Percentiles rank a stretch among this genome's conserved stretches.
Evolutionary conservation across 2,329 filamentous ascomycete genomes (phyloP).

Genomic region (Ceratocystis cubensis): DNA sequence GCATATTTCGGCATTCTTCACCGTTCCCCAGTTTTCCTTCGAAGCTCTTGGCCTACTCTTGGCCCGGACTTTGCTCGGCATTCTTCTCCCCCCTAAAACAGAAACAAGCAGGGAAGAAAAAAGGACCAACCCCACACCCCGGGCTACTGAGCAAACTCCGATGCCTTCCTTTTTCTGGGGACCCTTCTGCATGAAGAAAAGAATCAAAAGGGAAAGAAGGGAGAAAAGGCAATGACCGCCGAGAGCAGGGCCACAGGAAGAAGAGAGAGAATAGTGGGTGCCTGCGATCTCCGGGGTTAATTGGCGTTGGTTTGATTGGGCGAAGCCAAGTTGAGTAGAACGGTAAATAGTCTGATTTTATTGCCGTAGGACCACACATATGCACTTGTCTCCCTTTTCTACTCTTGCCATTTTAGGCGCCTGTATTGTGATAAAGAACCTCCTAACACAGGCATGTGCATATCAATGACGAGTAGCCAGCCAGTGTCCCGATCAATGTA

Average conservation of each 20-base stretch:
- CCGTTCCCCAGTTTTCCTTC: background rate
- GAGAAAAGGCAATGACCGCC: background rate
- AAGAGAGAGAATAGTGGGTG: no score
- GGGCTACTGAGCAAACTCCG: background rate
- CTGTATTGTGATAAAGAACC: no score
- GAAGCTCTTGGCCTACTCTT: background rate
- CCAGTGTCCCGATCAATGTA: no score
- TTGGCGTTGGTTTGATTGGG: no score
- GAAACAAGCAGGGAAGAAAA: background rate
- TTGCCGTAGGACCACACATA: background rate
- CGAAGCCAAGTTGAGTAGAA: no score
- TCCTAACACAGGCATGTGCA: no score
- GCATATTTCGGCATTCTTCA: background rate
- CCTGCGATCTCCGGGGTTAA: no score
- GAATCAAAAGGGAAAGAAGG: background rate
- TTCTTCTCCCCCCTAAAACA: background rate
- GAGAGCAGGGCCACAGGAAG: no score
- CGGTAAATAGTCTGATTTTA: background rate
- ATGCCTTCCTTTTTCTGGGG: conserved; percentile 10
- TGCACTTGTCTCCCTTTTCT: no score
- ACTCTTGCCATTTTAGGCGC: no score
- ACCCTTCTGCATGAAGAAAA: background rate
- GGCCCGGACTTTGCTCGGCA: conserved; percentile 7
- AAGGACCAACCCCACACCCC: background rate
- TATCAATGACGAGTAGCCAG: no score